Evolutionary conservation across 208 protist species (phyloP).

Genomic region (Trypanosoma vivax): DNA sequence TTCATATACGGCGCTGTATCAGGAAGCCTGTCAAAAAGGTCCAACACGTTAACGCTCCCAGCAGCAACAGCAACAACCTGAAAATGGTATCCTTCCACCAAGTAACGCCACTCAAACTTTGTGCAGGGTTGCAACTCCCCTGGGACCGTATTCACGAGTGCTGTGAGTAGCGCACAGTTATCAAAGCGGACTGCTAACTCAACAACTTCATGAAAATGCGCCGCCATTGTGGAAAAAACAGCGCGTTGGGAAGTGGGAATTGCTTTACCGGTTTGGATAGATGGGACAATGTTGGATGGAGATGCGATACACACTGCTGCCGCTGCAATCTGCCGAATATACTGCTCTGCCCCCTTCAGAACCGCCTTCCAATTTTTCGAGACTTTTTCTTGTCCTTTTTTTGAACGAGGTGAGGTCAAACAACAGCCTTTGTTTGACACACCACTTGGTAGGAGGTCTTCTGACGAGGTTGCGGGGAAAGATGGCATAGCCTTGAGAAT

Average conservation of each 20-base stretch:
- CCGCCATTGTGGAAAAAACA: slow-evolving; percentile 12
- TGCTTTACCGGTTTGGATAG: not conserved
- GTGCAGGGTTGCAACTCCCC: slow-evolving; percentile 4
- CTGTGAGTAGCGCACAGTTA: slow-evolving; percentile 35
- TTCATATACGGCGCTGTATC: slow-evolving; percentile 25
- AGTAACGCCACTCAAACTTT: slow-evolving; percentile 16
- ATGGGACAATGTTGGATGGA: not conserved
- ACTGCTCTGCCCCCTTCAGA: slow-evolving; percentile 14
- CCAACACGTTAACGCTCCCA: slow-evolving; percentile 39
- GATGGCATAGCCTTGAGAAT: slow-evolving; percentile 30
- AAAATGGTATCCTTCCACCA: slow-evolving; percentile 45
- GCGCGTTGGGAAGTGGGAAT: slow-evolving; percentile 14
- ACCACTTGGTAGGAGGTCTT: not conserved
- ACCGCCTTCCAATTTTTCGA: slow-evolving; percentile 13
- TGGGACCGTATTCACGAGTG: slow-evolving; percentile 38
- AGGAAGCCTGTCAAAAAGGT: slow-evolving; percentile 24
- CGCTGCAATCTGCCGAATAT: slow-evolving; percentile 17
- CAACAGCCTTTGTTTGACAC: no score
- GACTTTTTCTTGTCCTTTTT: not conserved
- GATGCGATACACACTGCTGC: slow-evolving; percentile 9
- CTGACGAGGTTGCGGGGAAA: not conserved
- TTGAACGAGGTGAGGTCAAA: no score
- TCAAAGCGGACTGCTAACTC: slow-evolving; percentile 77
- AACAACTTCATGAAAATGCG: slow-evolving; percentile 42
- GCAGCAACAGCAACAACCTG: slow-evolving; percentile 67